Base-by-base conservation (phyloP, 208 protist genomes). In the Trypanosoma platydactyli region DNA sequence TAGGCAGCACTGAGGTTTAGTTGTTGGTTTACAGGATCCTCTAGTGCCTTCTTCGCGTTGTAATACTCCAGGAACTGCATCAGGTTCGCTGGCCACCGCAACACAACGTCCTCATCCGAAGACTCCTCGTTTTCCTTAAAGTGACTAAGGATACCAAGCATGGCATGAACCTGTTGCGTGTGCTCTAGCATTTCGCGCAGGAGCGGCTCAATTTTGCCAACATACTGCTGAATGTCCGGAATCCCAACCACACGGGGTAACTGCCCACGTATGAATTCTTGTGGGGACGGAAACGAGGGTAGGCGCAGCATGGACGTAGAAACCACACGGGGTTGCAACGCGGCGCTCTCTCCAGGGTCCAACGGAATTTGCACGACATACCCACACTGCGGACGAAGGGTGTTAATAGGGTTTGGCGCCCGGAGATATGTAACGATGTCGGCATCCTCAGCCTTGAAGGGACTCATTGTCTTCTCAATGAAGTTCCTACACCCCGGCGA, bases 51-150 rank as follows among this genome's bases (percentile, higher is more conserved):
- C 13, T 69, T 80, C 42, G 83, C 86, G 68, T 93, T 92, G 76
- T 89, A 83, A 74, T 92, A 93, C 72, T 97, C 89, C 55, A 95
- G 68, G 63, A 95, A 97, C 66, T 97, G 92, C 79, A 97, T 79
- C 30, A 93, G 54, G 52, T 91, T 83, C 29, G 79, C 75, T 12
- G 92, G 92, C 89, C 92, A 97, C 18, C 75, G 76, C 50, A 90
- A 60, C 22, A 97, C 81, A 25, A 90, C 76, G 59, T 81, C 35
- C 62, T 84, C 67, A 45, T 77, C 76, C 12, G 64, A 69, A 12
- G 77, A 76, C 61, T 86, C 81, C 24, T 91, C 83, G 53, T 66
- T 60, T 49, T 83, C 76, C 13, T 79, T 63, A 55, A 95, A 95
- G 66, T 93, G 73, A 11, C 58, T 42, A 35, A 78, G 45, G 52